Evolutionary conservation across 2,329 filamentous ascomycete genomes (phyloP), one percentile per base, ranked within the genome.

Genomic region (Drechslerella coelobrocha): DNA sequence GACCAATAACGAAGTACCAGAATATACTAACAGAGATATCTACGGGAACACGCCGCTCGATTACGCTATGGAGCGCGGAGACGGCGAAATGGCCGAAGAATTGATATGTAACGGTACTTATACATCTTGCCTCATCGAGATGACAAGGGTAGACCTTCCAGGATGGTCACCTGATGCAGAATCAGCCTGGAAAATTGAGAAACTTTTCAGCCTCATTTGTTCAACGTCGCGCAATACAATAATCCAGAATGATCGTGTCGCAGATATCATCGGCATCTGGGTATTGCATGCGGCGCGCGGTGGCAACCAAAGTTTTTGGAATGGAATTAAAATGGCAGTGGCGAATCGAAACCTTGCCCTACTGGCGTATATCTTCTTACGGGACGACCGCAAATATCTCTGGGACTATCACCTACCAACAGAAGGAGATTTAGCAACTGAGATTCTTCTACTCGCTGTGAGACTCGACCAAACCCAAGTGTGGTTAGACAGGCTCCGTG

Each of bases 11-110:
- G 24, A 29, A 14, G 14, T 7, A 26, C 12, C 12, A 14, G 24
- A 14, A 21, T 60, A 26, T 45, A 17, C 2, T 10, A 17, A 2
- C 1, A n/a, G 43, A 17, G 62, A 68, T 43, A 61, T 54, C 9
- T 51, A 50, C 17, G 55, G 55, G 17, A 68, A 68, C 26, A 68
- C 55, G 5, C 27, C 62, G 41, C 39, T 68, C 9, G 56, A 60
- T 27, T 68, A 55, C 43, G 55, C 55, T 1, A 31, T 68, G 6
- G 62, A 68, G 14, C 27, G 34, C 12, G 23, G 50, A 6, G 39
- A 56, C 21, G 5, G 24, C 6, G 6, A 37, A 8, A 34, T 26
- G 5, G 12, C 56, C n/a, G 17, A 19, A 14, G n/a, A 48, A n/a
- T 17, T 63, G 2, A n/a, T 17, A 14, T 12, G 43, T 12, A 27